Evolutionary conservation across 257 asterid genomes (phyloP).

Genomic region (Voacanga thouarsii): DNA sequence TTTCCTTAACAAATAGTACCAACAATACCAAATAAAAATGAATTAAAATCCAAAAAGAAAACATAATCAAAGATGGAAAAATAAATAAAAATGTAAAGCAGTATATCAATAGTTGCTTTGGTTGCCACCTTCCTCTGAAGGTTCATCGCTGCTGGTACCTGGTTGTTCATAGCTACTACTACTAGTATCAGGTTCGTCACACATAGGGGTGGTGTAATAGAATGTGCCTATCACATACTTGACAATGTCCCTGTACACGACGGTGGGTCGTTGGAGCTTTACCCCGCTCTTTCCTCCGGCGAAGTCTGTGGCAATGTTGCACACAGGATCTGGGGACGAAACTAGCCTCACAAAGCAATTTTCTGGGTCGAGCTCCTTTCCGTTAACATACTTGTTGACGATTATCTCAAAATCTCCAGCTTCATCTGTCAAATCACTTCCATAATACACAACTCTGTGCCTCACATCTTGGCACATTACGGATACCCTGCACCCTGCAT

Average conservation of each 20-base stretch:
- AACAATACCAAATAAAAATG: not conserved
- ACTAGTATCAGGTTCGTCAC: conserved; percentile 71
- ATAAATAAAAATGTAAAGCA: not conserved
- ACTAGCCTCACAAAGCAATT: conserved; percentile 73
- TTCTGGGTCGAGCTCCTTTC: conserved; percentile 48
- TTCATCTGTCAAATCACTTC: conserved; percentile 67
- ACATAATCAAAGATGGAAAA: not conserved
- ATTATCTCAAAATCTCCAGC: conserved; percentile 54
- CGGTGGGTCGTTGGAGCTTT: conserved; percentile 56
- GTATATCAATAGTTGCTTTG: conserved; percentile 31
- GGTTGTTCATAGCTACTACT: conserved; percentile 9
- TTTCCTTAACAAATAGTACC: not conserved
- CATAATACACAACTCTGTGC: conserved; percentile 61
- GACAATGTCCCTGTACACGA: conserved; percentile 54
- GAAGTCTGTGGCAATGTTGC: conserved; percentile 74
- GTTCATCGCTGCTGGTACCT: not conserved
- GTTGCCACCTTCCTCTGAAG: conserved; percentile 20
- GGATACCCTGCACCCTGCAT: conserved; percentile 68
- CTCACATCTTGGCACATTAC: conserved; percentile 68
- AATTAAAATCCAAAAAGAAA: not conserved
- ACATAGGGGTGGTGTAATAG: conserved; percentile 87
- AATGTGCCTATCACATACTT: conserved; percentile 63
- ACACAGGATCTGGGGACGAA: conserved; percentile 76
- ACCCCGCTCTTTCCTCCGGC: conserved; percentile 77
- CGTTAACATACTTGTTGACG: conserved; percentile 35